These are phyloP conservation scores for Dothideomycetes sp. DNA, from an alignment of 2,329 filamentous ascomycete genomes.

Conservation along the genomic window DNA sequence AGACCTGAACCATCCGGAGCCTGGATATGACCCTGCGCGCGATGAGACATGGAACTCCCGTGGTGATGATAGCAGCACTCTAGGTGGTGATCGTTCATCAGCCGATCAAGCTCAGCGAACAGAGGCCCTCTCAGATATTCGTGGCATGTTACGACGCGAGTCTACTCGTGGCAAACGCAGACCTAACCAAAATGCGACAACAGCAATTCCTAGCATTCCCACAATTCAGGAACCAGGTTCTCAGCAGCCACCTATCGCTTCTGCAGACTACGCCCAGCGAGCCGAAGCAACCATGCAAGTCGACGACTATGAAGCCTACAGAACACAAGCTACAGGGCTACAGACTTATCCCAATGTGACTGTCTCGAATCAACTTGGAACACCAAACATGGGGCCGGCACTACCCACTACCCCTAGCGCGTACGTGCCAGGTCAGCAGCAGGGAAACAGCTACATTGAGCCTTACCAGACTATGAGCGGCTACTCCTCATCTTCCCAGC, in stretches of 20 bases:
- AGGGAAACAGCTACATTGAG: slow-evolving; percentile 4
- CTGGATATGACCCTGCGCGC: slow-evolving; percentile 30
- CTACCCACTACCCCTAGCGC: slow-evolving; percentile 7
- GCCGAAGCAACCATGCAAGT: slow-evolving; percentile 5
- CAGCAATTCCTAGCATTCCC: slow-evolving; percentile 6
- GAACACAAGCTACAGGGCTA: slow-evolving; percentile 5
- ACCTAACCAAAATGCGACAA: slow-evolving; percentile 9
- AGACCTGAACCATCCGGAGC: slow-evolving; percentile 31
- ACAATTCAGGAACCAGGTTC: slow-evolving; percentile 6
- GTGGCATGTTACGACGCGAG: slow-evolving; percentile 31
- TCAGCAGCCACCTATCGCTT: slow-evolving; percentile 4
- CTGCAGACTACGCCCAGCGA: slow-evolving; percentile 2
- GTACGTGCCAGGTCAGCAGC: slow-evolving; percentile 1
- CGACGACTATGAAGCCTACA: slow-evolving; percentile 7
- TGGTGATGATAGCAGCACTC: slow-evolving; percentile 25
- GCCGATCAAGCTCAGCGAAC: slow-evolving; percentile 21
- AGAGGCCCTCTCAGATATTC: slow-evolving; percentile 35
- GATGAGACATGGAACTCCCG: slow-evolving; percentile 33
- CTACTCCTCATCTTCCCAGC: no score
- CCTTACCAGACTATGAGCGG: background rate
- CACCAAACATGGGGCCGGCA: slow-evolving; percentile 4
- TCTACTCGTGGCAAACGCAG: slow-evolving; percentile 33
- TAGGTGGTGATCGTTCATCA: slow-evolving; percentile 26
- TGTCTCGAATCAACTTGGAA: background rate
- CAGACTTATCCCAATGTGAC: slow-evolving; percentile 1